Evolutionary conservation across 163 green algal genomes (phyloP).

Genomic region (Coccomyxa subellipsoidea): DNA sequence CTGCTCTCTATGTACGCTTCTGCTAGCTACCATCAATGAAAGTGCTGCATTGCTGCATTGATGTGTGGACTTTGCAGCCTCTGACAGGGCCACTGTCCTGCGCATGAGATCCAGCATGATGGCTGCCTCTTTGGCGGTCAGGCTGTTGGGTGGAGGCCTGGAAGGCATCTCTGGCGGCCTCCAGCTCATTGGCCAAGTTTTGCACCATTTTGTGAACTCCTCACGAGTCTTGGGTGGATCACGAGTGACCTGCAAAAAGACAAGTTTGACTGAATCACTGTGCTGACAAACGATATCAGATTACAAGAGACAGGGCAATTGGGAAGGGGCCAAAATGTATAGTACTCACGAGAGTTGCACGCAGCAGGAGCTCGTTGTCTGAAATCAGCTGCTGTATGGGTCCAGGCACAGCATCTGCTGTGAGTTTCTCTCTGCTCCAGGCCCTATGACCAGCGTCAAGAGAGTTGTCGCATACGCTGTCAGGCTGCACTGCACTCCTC

Average conservation of each 20-base stretch:
- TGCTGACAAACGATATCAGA: too few species aligned
- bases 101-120: constrained; percentile 57
- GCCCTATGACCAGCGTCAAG: not conserved
- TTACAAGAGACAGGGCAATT: too few species aligned
- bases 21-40: too few species aligned
- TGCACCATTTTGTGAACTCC: constrained; percentile 61
- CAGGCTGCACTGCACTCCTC: not conserved
- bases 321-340: not conserved
- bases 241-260: constrained; percentile 34
- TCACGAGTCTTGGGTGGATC: constrained; percentile 47
- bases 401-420: not conserved
- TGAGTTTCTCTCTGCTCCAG: not conserved
- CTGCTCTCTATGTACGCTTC: not conserved
- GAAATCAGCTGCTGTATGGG: not conserved
- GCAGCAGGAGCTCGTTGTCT: not conserved
- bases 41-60: not conserved
- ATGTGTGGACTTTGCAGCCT: not conserved
- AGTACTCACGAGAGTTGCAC: not conserved
- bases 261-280: too few species aligned
- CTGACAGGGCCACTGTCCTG: not conserved
- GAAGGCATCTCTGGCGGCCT: constrained; percentile 31
- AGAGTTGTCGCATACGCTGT: not conserved
- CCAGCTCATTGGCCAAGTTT: constrained; percentile 78
- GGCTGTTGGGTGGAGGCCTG: too few species aligned
- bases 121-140: constrained; percentile 19